These are phyloP conservation scores for Gloeostereum incarnatum DNA, from an alignment of 768 basidiomycete species.

Conservation along the genomic window DNA sequence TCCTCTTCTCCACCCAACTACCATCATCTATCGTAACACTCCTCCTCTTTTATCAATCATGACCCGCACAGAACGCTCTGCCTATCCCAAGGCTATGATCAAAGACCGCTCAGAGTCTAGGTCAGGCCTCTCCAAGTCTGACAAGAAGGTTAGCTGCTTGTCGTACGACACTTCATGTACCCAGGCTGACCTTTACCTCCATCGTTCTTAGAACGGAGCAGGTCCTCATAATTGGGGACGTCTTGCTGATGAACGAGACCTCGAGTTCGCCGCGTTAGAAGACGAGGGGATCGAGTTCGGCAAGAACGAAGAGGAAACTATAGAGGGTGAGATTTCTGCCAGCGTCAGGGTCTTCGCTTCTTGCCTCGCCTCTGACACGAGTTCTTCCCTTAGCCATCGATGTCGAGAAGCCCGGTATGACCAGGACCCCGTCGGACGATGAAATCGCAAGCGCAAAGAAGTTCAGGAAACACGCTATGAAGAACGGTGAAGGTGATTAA, in stretches of 20 bases:
- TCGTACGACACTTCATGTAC: no score
- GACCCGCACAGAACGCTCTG: slow-evolving; percentile 74
- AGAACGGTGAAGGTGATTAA: slow-evolving; percentile 36
- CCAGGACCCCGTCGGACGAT: slow-evolving; percentile 45
- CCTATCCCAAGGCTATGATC: slow-evolving; percentile 59
- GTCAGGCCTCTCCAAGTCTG: slow-evolving; percentile 60
- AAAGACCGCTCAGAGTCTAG: slow-evolving; percentile 77
- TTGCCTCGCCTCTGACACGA: no score
- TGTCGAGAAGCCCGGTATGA: slow-evolving; percentile 18
- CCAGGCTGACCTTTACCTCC: no score
- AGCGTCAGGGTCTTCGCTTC: no score
- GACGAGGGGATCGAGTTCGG: slow-evolving; percentile 48
- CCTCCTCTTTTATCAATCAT: no score
- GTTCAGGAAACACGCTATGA: slow-evolving; percentile 68
- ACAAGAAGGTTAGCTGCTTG: no score
- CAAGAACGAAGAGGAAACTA: slow-evolving; percentile 16
- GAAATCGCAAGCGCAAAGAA: slow-evolving; percentile 43
- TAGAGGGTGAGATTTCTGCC: slow-evolving; percentile 4
- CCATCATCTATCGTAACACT: slow-evolving; percentile 8
- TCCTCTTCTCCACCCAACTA: neutral
- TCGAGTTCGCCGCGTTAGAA: slow-evolving; percentile 45
- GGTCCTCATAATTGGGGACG: slow-evolving; percentile 86
- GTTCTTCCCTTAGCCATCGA: no score
- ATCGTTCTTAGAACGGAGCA: slow-evolving; percentile 65
- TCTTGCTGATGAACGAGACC: slow-evolving; percentile 49